Evolutionary conservation across 2,329 filamentous ascomycete species (phyloP).

Genomic region (Trichoderma sp.): DNA sequence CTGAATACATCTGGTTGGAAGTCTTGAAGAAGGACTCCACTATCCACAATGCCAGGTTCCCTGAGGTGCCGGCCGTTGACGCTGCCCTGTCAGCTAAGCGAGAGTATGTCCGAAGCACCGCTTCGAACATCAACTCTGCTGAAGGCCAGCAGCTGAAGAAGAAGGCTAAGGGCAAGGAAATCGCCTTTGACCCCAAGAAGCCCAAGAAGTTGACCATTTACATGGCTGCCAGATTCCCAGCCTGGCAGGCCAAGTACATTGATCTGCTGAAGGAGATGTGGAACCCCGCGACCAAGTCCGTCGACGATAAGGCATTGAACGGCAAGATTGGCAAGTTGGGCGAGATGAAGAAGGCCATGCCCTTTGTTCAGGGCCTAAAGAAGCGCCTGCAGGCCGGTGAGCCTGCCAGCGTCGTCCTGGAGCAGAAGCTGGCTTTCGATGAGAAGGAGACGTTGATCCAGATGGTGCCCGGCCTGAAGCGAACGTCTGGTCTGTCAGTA

Average conservation of each 20-base stretch:
- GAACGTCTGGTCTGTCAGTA: slow-evolving; percentile 68
- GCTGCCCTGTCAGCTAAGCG: slow-evolving; percentile 74
- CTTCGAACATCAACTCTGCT: slow-evolving; percentile 76
- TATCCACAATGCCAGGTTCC: slow-evolving; percentile 71
- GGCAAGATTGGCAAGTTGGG: slow-evolving; percentile 78
- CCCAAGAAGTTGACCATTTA: slow-evolving; percentile 91
- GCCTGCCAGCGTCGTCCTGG: slow-evolving; percentile 69
- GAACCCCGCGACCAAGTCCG: slow-evolving; percentile 60
- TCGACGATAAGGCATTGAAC: slow-evolving; percentile 82
- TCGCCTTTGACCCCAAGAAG: slow-evolving; percentile 84
- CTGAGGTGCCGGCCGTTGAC: slow-evolving; percentile 64
- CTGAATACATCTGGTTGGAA: slow-evolving; percentile 93
- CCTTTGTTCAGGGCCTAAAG: slow-evolving; percentile 89
- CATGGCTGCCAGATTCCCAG: slow-evolving; percentile 76
- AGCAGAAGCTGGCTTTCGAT: slow-evolving; percentile 84
- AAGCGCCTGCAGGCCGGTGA: slow-evolving; percentile 76
- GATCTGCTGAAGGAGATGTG: slow-evolving; percentile 75
- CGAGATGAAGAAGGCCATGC: slow-evolving; percentile 98
- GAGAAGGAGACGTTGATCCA: slow-evolving; percentile 75
- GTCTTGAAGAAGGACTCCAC: slow-evolving; percentile 76
- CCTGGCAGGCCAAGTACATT: slow-evolving; percentile 91
- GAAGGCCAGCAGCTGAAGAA: slow-evolving; percentile 85
- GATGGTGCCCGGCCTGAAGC: slow-evolving; percentile 80
- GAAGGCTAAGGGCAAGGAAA: slow-evolving; percentile 88
- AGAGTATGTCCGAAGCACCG: slow-evolving; percentile 77